Evolutionary conservation across 2,329 filamentous ascomycete species (phyloP), one percentile per base, ranked within the genome.

Genomic region (Aspergillus candidus): DNA sequence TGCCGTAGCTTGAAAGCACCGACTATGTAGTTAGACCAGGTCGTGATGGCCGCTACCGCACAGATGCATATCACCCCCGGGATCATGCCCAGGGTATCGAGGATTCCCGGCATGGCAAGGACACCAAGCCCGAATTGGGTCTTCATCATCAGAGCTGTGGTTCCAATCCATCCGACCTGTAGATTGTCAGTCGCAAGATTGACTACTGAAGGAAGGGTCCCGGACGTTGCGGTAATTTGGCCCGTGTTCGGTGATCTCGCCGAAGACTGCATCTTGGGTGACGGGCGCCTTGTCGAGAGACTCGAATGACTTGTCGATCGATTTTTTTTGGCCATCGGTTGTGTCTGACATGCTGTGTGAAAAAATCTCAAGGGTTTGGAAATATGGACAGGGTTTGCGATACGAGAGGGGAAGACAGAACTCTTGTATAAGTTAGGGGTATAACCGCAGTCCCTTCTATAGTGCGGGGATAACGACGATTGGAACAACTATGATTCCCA

Each of bases 1-100:
- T 79, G 76, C 5, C 65, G 62, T 29, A 77, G 50, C 52, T 79
- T 79, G 63, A 79, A 79, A 15, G 35, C 34, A 7, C 56, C 74
- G 11, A 77, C 62, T 30, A 74, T 68, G 49, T 72, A 75, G 43
- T 66, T 61, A 3, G 71, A 72, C 73, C 73, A 77, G 3, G 69
- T 72, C 0, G 72, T 73, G 48, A 74, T 73, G 12, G 17, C 46
- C 2, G 62, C 69, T 15, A 76, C 65, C 5, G 55, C 46, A 10
- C 65, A 34, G 6, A 76, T 56, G 30, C 63, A 62, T 32, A 76
- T 67, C 31, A 75, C 52, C 6, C 73, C 73, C 0, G 73, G 73
- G 12, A 75, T 58, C 14, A 76, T 56, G 6, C 73, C 73, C 3
- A 76, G 61, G 1, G 58, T 57, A 39, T 76, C 58, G 44, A 75